Conservation (phyloP, 1,284 basidiomycete genomes). For the Cryptococcus jaspeensis region DNA sequence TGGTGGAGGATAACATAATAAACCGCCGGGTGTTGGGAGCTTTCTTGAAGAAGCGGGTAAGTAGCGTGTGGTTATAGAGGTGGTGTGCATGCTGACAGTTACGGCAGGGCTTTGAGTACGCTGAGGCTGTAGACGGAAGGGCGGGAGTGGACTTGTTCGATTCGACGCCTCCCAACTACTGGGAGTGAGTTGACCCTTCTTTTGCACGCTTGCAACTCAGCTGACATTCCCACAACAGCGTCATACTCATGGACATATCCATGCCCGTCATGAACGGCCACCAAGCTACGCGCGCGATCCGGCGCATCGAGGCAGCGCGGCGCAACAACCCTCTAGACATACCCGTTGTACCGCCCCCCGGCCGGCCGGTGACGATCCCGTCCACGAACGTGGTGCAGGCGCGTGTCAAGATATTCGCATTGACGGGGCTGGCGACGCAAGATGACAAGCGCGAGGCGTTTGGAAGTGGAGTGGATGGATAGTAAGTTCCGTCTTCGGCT, state of each 20-base stretch:
- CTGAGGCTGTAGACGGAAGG: conserved; percentile 77
- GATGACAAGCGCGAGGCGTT: conserved; percentile 91
- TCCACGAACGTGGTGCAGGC: conserved; percentile 29
- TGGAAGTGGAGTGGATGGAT: conserved; percentile 89
- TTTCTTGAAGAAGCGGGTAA: conserved; percentile 72
- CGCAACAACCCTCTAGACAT: conserved; percentile 18
- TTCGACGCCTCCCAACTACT: conserved; percentile 59
- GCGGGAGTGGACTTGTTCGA: conserved; percentile 78
- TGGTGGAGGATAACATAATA: conserved; percentile 78
- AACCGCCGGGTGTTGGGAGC: conserved; percentile 60
- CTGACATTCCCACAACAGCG: conserved; percentile 52
- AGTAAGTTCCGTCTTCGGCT: conserved; percentile 58
- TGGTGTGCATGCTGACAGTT: conserved; percentile 4
- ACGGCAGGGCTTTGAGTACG: conserved; percentile 68
- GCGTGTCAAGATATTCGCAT: conserved; percentile 69
- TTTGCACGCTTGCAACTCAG: not conserved
- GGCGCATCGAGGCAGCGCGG: conserved; percentile 67
- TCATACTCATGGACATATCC: conserved; percentile 82
- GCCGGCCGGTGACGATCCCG: conserved; percentile 17
- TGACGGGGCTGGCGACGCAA: conserved; percentile 87
- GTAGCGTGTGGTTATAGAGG: conserved; percentile 24
- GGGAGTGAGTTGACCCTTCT: conserved; percentile 59
- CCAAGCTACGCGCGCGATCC: conserved; percentile 78
- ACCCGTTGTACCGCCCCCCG: conserved; percentile 26
- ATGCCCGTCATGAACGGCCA: conserved; percentile 92